phyloP scores from a whole-genome alignment of 2,329 filamentous ascomycete species.

The Penicillium sp. region DNA sequence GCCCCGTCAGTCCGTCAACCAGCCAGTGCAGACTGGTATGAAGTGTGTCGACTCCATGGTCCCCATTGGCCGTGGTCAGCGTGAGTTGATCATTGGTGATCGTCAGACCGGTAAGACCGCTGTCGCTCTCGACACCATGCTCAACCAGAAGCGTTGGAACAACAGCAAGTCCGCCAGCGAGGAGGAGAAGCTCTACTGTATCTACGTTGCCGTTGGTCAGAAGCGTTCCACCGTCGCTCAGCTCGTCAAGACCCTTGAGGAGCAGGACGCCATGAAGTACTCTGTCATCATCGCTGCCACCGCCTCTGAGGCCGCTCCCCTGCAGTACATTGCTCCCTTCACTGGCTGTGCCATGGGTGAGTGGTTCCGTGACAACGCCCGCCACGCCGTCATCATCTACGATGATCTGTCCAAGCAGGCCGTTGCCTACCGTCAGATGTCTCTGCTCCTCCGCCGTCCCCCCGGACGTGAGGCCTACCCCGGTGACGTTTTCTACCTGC shows the following conservation, averaged over 20 bases:
- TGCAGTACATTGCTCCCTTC: constrained; percentile 94
- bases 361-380: constrained; percentile 78
- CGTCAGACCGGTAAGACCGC: constrained; percentile 99
- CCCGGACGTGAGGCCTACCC: constrained; percentile 99
- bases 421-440: constrained; percentile 98
- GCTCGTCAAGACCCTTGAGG: constrained; percentile 99
- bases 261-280: constrained; percentile 99
- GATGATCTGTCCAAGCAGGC: constrained; percentile 98
- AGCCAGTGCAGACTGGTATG: constrained; percentile 98
- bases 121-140: constrained; percentile 93
- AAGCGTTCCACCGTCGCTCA: constrained; percentile 99
- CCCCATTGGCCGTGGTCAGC: constrained; percentile 98
- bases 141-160: constrained; percentile 99
- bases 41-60: constrained; percentile 99
- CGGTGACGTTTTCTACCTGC: constrained; percentile 98
- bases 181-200: constrained; percentile 97
- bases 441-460: constrained; percentile 92
- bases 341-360: constrained; percentile 69
- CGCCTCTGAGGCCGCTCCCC: constrained; percentile 91
- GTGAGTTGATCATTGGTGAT: constrained; percentile 99
- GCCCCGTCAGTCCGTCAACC: constrained; percentile 92
- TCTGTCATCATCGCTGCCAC: constrained; percentile 89
- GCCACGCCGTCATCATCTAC: constrained; percentile 85
- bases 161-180: constrained; percentile 73
- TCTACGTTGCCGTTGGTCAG: constrained; percentile 98